These are phyloP conservation scores for Geotrichum restrictum DNA, from an alignment of 1,139 yeast genomes.

Conservation along the genomic window DNA sequence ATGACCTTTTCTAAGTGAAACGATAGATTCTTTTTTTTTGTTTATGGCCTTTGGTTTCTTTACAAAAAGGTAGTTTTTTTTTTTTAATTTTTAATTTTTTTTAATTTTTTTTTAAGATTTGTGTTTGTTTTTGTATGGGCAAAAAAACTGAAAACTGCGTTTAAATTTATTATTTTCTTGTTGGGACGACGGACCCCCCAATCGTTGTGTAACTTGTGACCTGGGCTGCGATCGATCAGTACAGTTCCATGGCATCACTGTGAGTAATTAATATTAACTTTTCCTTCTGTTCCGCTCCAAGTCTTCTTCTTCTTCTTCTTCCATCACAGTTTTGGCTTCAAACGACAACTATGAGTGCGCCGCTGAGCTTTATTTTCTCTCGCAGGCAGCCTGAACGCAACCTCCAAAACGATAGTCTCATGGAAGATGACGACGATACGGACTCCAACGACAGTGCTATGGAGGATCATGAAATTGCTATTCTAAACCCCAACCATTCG, in stretches of 20 bases:
- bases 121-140: too few relatives aligned
- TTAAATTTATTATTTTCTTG: too few relatives aligned
- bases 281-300: neutral
- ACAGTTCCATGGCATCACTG: too few relatives aligned
- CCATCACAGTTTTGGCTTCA: neutral
- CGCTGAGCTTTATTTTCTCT: slow-evolving; percentile 6
- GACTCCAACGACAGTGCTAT: neutral
- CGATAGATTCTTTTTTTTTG: neutral
- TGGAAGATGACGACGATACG: slow-evolving; percentile 9
- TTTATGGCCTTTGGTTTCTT: neutral
- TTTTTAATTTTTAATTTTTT: neutral
- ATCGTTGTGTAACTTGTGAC: too few relatives aligned
- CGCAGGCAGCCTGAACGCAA: neutral
- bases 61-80: neutral
- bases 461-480: neutral
- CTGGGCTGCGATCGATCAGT: too few relatives aligned
- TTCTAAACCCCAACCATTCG: neutral
- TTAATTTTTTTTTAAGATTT: too few relatives aligned
- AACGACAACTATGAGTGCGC: slow-evolving; percentile 3
- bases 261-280: too few relatives aligned
- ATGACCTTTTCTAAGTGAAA: slow-evolving; percentile 4
- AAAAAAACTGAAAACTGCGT: too few relatives aligned
- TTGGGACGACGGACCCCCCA: too few relatives aligned
- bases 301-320: neutral
- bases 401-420: neutral